Evolutionary conservation across 805 yeast genomes (phyloP).

Genomic region (Priceomyces fermenticarens): DNA sequence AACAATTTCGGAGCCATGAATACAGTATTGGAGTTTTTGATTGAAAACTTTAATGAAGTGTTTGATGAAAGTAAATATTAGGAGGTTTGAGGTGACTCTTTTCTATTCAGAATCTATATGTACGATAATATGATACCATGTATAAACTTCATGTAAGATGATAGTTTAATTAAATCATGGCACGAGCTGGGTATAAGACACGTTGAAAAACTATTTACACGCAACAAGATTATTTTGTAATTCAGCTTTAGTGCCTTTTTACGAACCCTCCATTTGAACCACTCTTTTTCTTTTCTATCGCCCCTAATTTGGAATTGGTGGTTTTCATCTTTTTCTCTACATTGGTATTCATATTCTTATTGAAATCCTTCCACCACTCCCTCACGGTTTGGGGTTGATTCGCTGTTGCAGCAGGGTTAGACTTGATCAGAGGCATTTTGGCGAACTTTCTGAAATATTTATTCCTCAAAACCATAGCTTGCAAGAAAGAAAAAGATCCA

Average conservation of each 20-base stretch:
- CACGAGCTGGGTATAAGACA: neutral
- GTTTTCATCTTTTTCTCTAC: conserved; percentile 32
- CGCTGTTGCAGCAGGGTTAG: conserved; percentile 35
- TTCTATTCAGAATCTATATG: neutral
- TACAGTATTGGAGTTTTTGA: conserved; percentile 49
- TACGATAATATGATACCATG: neutral
- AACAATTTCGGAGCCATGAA: conserved; percentile 56
- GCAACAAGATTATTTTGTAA: neutral
- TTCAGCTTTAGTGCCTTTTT: conserved; percentile 31
- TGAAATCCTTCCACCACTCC: conserved; percentile 37
- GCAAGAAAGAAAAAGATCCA: conserved; percentile 70
- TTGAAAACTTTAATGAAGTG: conserved; percentile 39
- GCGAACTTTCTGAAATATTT: conserved; percentile 53
- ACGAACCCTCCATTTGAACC: conserved; percentile 30
- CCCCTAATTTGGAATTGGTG: conserved; percentile 35
- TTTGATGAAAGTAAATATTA: conserved; percentile 20
- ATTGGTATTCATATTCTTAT: conserved; percentile 27
- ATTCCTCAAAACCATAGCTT: conserved; percentile 63
- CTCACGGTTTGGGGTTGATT: conserved; percentile 29
- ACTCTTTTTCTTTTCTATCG: conserved; percentile 32
- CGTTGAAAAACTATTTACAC: conserved; percentile 6
- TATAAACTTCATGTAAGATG: neutral
- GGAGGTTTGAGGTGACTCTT: neutral
- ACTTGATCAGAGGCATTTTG: conserved; percentile 60
- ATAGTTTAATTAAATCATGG: neutral